Percentiles rank a stretch among this genome's conserved stretches.
phyloP scores from a whole-genome alignment of 768 basidiomycete species.

The Lactarius pseudohatsudake region DNA sequence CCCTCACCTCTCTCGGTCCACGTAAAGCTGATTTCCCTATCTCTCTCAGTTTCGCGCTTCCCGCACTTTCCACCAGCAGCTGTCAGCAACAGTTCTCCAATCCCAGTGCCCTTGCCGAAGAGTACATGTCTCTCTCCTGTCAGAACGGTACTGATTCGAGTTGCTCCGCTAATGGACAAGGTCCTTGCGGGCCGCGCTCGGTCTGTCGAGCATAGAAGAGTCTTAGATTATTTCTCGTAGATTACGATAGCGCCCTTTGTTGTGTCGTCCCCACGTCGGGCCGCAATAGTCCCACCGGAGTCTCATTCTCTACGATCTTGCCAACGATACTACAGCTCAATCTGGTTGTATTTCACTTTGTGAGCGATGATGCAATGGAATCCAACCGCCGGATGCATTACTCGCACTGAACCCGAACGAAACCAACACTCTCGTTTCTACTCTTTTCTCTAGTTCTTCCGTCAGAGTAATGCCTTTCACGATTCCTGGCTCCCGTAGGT shows the following conservation, averaged over 20 bases:
- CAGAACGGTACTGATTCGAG: no score
- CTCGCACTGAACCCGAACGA: slow-evolving; percentile 3
- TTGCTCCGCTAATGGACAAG: no score
- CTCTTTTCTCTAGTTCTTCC: not conserved
- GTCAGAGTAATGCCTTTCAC: slow-evolving; percentile 20
- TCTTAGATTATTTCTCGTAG: no score
- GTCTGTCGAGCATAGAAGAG: no score
- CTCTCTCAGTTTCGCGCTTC: not conserved
- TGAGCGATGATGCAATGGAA: slow-evolving; percentile 7
- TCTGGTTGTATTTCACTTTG: not conserved
- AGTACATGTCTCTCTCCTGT: no score
- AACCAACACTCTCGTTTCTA: not conserved
- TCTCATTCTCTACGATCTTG: not conserved
- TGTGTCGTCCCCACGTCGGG: no score
- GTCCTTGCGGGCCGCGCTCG: not conserved
- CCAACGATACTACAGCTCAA: not conserved
- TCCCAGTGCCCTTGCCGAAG: not conserved
- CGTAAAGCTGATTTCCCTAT: no score
- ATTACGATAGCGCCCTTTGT: no score
- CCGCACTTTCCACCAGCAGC: not conserved
- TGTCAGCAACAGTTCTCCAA: not conserved
- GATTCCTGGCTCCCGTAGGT: slow-evolving; percentile 20
- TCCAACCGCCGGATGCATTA: slow-evolving; percentile 1
- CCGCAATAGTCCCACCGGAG: no score
- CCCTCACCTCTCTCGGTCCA: not conserved